These are phyloP conservation scores for Uromyces viciae-fabae DNA, from an alignment of 1,284 basidiomycete genomes.

Conservation along the genomic window DNA sequence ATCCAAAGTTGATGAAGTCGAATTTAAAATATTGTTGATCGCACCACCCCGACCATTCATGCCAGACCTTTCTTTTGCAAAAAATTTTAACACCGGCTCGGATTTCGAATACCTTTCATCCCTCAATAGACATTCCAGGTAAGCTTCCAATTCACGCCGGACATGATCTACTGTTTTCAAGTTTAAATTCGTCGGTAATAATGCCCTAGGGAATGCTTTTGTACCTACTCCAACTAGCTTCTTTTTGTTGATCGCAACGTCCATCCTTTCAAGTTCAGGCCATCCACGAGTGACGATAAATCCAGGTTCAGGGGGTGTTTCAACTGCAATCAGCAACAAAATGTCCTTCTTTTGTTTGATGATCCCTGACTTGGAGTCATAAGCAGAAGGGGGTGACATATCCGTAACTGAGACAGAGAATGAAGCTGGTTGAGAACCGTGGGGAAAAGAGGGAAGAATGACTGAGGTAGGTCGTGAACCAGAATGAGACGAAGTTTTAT, in stretches of 20 bases:
- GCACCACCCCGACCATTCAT: constrained; percentile 6
- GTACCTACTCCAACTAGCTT: constrained; percentile 36
- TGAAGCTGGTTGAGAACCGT: not conserved
- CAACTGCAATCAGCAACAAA: constrained; percentile 37
- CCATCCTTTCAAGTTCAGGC: constrained; percentile 40
- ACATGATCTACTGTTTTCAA: constrained; percentile 34
- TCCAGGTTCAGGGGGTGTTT: constrained; percentile 21
- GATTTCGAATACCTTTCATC: constrained; percentile 40
- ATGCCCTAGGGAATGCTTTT: constrained; percentile 37
- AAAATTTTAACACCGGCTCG: constrained; percentile 33
- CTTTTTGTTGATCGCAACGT: constrained; percentile 25
- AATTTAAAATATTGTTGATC: constrained; percentile 25
- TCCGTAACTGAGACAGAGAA: constrained; percentile 38
- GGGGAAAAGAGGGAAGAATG: not conserved
- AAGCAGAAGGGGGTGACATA: constrained; percentile 36
- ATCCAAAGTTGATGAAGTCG: constrained; percentile 19
- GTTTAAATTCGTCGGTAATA: constrained; percentile 38
- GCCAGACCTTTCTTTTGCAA: constrained; percentile 38
- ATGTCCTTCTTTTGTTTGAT: constrained; percentile 35
- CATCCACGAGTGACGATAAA: constrained; percentile 40
- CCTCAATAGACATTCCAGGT: constrained; percentile 26
- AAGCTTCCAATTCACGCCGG: constrained; percentile 27
- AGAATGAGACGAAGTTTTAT: not conserved
- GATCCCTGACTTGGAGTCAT: constrained; percentile 18
- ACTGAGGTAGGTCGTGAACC: constrained; percentile 6